Evolutionary conservation across 2,329 filamentous ascomycete genomes (phyloP).

Genomic region (Knoxdaviesia capensis): DNA sequence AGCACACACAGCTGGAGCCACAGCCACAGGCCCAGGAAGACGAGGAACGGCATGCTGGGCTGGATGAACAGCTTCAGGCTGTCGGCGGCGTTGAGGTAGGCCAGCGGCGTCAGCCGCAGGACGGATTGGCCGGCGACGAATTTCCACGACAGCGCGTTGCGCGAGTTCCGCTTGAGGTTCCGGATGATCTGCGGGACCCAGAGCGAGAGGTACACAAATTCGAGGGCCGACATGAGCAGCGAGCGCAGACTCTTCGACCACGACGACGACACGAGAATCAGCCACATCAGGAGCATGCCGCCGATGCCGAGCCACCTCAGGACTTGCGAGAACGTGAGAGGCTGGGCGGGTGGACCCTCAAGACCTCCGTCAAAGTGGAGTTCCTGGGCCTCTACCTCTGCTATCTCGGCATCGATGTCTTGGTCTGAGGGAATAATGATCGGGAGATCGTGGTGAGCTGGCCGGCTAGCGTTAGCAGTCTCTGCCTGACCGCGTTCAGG

Average conservation of each 20-base stretch:
- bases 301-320: constrained; percentile 35
- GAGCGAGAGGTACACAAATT: constrained; percentile 65
- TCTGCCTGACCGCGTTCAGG: no score
- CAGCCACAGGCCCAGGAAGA: constrained; percentile 51
- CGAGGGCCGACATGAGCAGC: constrained; percentile 40
- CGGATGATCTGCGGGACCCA: constrained; percentile 86
- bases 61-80: constrained; percentile 64
- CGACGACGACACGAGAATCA: constrained; percentile 36
- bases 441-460: constrained; percentile 10
- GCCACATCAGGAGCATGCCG: constrained; percentile 33
- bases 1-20: constrained; percentile 71
- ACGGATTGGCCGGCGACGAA: constrained; percentile 73
- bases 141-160: constrained; percentile 75
- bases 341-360: constrained; percentile 4
- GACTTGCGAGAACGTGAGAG: constrained; percentile 30
- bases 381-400: constrained; percentile 10
- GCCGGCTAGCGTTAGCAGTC: no score
- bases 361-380: constrained; percentile 11
- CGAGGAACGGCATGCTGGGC: constrained; percentile 44
- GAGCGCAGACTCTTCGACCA: constrained; percentile 37
- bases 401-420: constrained; percentile 40
- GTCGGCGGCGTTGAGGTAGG: constrained; percentile 67
- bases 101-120: constrained; percentile 57
- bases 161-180: constrained; percentile 78
- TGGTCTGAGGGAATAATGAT: constrained; percentile 44